Base-by-base conservation (phyloP, 441 rosid species). In the Mallotus repandus region DNA sequence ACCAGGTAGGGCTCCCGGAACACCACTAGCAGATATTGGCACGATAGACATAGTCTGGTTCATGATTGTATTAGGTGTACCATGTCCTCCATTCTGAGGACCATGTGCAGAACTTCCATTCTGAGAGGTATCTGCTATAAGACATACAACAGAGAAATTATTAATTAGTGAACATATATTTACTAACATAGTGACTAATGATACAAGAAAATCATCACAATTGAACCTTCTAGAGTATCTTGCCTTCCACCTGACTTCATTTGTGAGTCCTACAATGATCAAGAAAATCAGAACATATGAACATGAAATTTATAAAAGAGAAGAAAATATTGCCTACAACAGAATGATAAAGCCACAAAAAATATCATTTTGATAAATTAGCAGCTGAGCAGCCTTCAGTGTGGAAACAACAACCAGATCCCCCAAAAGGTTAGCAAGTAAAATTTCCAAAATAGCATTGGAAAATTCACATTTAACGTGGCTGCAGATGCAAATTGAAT, bases 191-290 rank as follows among this genome's bases (percentile, higher is more conserved):
- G 19, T 16, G 48, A 75, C 52, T 59, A 21, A 18, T 46, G 29
- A 22, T 66, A 57, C 21, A 61, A 75, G 72, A 77, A 58, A 54
- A 69, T 18, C 53, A 65, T 52, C 55, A 68, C 11, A 62, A 67
- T 21, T 81, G 21, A 82, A 91, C 97, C 97, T 85, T 89, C 90
- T 54, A 81, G 71, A 77, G 90, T 84, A 72, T 89, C 91, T 81
- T 85, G 91, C 80, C 91, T 74, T 71, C 90, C 87, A 76, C 92
- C 97, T 72, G 99, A 84, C 84, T 86, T 89, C 75, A 76, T 50
- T 74, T 89, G 91, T 14, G 93, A 91, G 76, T 85, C 99, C 98
- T 96, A 81, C 77, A 86, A 71, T 79, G 66, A 73, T 72, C 73
- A 78, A 74, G 21, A 55, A 69, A 59, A 78, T 68, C 35, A 29